These are phyloP conservation scores for Candida lessepsii DNA, from an alignment of 805 yeast genomes.

Conservation along the genomic window DNA sequence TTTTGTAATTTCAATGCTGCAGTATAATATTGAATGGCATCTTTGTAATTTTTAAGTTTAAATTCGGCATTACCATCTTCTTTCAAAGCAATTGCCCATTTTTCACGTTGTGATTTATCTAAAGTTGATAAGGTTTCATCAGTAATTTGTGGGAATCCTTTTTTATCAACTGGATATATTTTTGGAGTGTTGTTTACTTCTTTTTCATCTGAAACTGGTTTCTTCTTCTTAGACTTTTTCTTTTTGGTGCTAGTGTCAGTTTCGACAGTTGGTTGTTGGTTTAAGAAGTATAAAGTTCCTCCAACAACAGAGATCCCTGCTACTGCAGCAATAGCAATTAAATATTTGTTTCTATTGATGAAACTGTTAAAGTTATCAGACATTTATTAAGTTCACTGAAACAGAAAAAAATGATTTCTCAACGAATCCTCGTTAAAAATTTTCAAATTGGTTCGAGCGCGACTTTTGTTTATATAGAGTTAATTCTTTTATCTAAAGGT, in stretches of 20 bases:
- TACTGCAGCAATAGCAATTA: constrained; percentile 56
- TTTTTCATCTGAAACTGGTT: constrained; percentile 26
- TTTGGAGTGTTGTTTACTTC: constrained; percentile 13
- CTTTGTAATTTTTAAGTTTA: constrained; percentile 63
- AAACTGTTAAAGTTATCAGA: constrained; percentile 23
- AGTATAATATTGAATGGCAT: constrained; percentile 79
- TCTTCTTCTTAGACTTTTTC: constrained; percentile 48
- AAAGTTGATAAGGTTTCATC: constrained; percentile 46
- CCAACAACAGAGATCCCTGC: constrained; percentile 65
- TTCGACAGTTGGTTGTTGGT: constrained; percentile 22
- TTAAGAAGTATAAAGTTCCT: constrained; percentile 51
- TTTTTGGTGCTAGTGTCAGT: constrained; percentile 29
- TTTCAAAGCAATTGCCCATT: constrained; percentile 74
- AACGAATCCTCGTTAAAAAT: constrained; percentile 9
- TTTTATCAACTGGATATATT: constrained; percentile 51
- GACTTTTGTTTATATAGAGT: background rate
- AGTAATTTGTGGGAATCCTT: constrained; percentile 59
- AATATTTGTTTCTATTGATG: constrained; percentile 57
- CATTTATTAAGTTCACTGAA: constrained; percentile 1
- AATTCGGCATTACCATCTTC: constrained; percentile 85
- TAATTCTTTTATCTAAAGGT: no score
- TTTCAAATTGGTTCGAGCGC: constrained; percentile 7
- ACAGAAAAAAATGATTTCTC: constrained; percentile 1
- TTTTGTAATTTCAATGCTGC: constrained; percentile 71
- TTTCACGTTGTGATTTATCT: constrained; percentile 52